Evolutionary conservation across 1,284 basidiomycete species (phyloP).

Genomic region (Ceratobasidium sp.): DNA sequence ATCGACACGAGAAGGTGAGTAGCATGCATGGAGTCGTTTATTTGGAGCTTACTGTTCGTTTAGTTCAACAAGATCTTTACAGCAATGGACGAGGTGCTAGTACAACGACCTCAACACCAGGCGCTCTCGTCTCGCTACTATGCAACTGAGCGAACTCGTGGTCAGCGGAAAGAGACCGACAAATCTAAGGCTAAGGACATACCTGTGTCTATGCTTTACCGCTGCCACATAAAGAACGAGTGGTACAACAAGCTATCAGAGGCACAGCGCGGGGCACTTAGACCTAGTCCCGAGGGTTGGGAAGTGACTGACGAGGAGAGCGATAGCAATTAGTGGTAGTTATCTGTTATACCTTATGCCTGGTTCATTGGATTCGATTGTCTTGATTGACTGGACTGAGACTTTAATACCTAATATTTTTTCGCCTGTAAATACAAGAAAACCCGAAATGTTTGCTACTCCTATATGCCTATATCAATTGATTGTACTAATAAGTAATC

Average conservation of each 20-base stretch:
- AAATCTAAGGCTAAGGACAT: not conserved
- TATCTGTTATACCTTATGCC: not conserved
- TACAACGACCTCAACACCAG: not conserved
- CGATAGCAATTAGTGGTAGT: not conserved
- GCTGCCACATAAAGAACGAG: not conserved
- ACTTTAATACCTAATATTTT: not conserved
- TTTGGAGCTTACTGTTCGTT: not conserved
- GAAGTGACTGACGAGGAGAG: constrained; percentile 13
- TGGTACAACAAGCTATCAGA: not conserved
- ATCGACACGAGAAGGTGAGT: not conserved
- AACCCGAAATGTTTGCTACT: not conserved
- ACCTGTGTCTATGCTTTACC: not conserved
- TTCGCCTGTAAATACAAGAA: not conserved
- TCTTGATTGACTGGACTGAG: too few relatives aligned
- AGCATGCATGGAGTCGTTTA: too few relatives aligned
- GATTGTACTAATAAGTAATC: not conserved
- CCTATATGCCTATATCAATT: not conserved
- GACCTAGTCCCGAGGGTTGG: not conserved
- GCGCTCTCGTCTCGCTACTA: not conserved
- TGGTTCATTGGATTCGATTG: not conserved
- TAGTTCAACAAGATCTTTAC: not conserved
- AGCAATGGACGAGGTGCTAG: not conserved
- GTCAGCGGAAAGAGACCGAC: not conserved
- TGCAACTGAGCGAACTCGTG: not conserved
- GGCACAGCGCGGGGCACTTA: not conserved